Percentiles rank a stretch among this genome's conserved stretches.
Evolutionary conservation across 2,329 filamentous ascomycete genomes (phyloP).

Genomic region (Cordyceps cateniannulata): DNA sequence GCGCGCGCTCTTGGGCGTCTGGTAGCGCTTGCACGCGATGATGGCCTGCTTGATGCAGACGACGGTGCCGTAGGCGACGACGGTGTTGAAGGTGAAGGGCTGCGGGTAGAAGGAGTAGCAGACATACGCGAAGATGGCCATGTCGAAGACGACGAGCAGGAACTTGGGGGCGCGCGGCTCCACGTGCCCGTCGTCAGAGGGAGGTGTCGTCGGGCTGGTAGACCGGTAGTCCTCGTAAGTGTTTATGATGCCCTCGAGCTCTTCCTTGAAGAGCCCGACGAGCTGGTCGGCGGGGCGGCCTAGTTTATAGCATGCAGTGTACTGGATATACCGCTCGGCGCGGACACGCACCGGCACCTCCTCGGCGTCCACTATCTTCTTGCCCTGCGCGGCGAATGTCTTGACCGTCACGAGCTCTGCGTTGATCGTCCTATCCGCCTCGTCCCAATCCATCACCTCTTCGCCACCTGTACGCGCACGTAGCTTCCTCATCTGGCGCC

Average conservation of each 20-base stretch:
- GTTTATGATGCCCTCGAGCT: slow-evolving; percentile 17
- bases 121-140: slow-evolving; percentile 18
- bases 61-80: slow-evolving; percentile 18
- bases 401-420: slow-evolving; percentile 13
- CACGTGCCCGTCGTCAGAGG: slow-evolving; percentile 12
- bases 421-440: slow-evolving; percentile 12
- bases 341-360: slow-evolving; percentile 15
- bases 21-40: slow-evolving; percentile 18
- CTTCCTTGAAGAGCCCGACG: slow-evolving; percentile 16
- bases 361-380: not conserved
- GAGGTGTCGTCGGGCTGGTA: not conserved
- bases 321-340: slow-evolving; percentile 17
- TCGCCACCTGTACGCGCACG: slow-evolving; percentile 1
- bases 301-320: slow-evolving; percentile 15
- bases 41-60: slow-evolving; percentile 18
- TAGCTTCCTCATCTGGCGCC: slow-evolving; percentile 14
- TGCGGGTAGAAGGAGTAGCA: slow-evolving; percentile 19
- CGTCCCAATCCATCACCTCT: slow-evolving; percentile 13
- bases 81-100: slow-evolving; percentile 19
- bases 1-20: slow-evolving; percentile 17
- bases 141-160: slow-evolving; percentile 16
- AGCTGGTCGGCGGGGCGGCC: slow-evolving; percentile 18
- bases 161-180: slow-evolving; percentile 17
- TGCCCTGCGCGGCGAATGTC: not conserved
- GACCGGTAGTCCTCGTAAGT: slow-evolving; percentile 17